Evolutionary conservation across 306 rosid genomes (phyloP).

Genomic region (Herpetospermum pedunculosum): DNA sequence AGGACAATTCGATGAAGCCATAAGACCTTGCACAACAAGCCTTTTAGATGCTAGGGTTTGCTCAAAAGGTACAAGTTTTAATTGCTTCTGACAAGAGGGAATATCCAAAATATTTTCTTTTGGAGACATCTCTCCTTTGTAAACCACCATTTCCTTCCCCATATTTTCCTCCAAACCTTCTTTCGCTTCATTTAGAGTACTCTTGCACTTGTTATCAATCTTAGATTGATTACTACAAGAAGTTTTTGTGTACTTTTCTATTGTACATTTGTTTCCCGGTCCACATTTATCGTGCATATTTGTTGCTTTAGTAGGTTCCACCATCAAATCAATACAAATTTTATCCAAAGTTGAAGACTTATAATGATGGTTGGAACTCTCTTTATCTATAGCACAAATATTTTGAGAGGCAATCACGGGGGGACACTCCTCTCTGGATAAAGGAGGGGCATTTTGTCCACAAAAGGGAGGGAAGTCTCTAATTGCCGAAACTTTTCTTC

Average conservation of each 20-base stretch:
- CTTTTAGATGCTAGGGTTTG: constrained; percentile 18
- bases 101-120: constrained; percentile 14
- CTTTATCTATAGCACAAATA: constrained; percentile 15
- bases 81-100: constrained; percentile 3
- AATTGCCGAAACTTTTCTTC: constrained; percentile 53
- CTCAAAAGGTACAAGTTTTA: constrained; percentile 11
- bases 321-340: constrained; percentile 4
- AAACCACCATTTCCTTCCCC: constrained; percentile 28
- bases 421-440: constrained; percentile 15
- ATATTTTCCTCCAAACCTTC: constrained; percentile 17
- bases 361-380: constrained; percentile 16
- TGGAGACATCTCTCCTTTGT: constrained; percentile 17
- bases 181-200: constrained; percentile 10
- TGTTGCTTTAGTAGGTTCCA: not conserved
- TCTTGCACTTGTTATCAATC: constrained; percentile 21
- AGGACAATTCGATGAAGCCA: constrained; percentile 48
- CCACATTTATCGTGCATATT: constrained; percentile 6
- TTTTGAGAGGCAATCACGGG: constrained; percentile 8
- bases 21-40: constrained; percentile 41
- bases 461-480: constrained; percentile 65
- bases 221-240: constrained; percentile 18
- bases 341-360: constrained; percentile 9
- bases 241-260: constrained; percentile 10
- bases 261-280: constrained; percentile 8
- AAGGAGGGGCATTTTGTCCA: constrained; percentile 42